Evolutionary conservation across 2,329 filamentous ascomycete species (phyloP).

Genomic region (Sarocladium oryzae): DNA sequence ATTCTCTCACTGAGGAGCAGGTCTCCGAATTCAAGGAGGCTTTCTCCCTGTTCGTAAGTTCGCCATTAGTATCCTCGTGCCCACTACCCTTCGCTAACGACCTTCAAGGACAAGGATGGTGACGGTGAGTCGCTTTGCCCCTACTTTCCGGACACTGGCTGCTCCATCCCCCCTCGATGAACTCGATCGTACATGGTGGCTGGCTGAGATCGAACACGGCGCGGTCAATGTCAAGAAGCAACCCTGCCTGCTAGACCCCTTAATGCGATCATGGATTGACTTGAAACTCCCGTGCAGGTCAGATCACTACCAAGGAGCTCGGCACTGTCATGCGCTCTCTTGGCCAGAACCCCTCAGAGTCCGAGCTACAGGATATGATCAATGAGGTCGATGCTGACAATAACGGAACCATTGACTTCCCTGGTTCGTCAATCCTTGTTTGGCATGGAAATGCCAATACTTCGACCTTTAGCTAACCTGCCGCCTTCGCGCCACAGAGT

Average conservation of each 20-base stretch:
- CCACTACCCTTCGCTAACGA: neutral
- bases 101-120: slow-evolving; percentile 73
- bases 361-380: slow-evolving; percentile 89
- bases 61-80: neutral
- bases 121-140: slow-evolving; percentile 64
- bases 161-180: neutral
- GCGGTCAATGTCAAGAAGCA: neutral
- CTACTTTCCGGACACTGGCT: neutral
- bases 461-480: neutral
- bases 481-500: slow-evolving; percentile 50
- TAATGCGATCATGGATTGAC: neutral
- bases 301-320: slow-evolving; percentile 88
- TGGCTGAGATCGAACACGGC: neutral
- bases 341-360: slow-evolving; percentile 84
- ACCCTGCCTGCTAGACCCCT: no score
- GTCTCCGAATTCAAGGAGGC: slow-evolving; percentile 99
- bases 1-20: slow-evolving; percentile 98
- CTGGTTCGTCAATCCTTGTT: slow-evolving; percentile 51
- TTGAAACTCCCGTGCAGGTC: slow-evolving; percentile 45
- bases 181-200: neutral
- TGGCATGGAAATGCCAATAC: no score
- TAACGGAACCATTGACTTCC: slow-evolving; percentile 89
- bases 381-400: slow-evolving; percentile 90
- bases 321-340: slow-evolving; percentile 88
- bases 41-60: slow-evolving; percentile 97